Base-by-base conservation (phyloP, 2,329 filamentous ascomycete species). In the Aureobasidium sp. region DNA sequence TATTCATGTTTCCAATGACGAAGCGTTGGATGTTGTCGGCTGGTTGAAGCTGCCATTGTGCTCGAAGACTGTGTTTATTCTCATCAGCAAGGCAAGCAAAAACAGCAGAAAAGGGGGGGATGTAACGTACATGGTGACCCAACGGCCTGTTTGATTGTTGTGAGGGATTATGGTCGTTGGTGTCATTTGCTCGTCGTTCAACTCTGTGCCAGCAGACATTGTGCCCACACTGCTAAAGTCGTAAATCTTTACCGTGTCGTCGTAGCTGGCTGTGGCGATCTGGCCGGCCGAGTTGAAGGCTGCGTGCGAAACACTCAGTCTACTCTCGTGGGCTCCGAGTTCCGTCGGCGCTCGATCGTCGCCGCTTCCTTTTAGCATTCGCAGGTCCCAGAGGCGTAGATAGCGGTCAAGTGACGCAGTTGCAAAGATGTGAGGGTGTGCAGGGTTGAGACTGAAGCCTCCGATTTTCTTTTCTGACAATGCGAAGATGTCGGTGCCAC, bases 141-240 rank as follows among this genome's bases (percentile, higher is more conserved):
- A 97, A 61, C 92, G 82, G 0, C 93, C 94, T 0, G 92, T 97
- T 76, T 99, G 94, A 70, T 96, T 97, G 71, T 99, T 99, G 70
- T 99, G 94, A 12, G 81, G 81, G 0, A 97, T 83, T 1, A 84
- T 78, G 0, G 86, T 82, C 0, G 81, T 77, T 0, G 93, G 92
- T 65, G 84, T 77, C 82, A 96, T 89, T 8, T 84, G 80, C 14
- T 81, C 75, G 1, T 85, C 81, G 0, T 75, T 85, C 81, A 0
- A 75, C 17, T 2, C 82, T 62, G 15, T 66, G 57, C 1, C 69
- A 5, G 66, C 85, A 85, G 78, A 71, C 72, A 77, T 78, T 7
- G 72, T 66, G 15, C 69, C 70, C 17, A 71, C 74, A 9, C 61
- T 63, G 9, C 76, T 72, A 67, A 96, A 89, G 67, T 92, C 84